Evolutionary conservation across 2,329 filamentous ascomycete genomes (phyloP).

Genomic region (Aspergillus alliaceus): DNA sequence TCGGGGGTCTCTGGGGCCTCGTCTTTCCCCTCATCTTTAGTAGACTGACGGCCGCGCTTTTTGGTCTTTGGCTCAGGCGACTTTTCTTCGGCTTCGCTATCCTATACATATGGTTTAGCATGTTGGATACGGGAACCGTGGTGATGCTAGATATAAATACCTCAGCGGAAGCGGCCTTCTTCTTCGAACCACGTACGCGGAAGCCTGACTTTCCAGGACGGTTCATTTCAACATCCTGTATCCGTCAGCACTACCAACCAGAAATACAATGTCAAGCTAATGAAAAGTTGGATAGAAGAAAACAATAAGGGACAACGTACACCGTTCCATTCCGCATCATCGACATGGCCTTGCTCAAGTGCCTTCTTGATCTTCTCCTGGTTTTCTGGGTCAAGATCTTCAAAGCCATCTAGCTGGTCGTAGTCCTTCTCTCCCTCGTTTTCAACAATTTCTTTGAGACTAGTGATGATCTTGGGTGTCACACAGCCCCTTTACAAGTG

Average conservation of each 20-base stretch:
- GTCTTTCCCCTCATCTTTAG: conserved; percentile 13
- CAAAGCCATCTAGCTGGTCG: conserved; percentile 74
- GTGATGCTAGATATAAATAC: conserved; percentile 16
- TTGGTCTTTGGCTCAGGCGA: conserved; percentile 12
- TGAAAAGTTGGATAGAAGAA: neutral
- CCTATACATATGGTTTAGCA: conserved; percentile 5
- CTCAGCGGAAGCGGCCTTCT: conserved; percentile 30
- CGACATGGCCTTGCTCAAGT: conserved; percentile 75
- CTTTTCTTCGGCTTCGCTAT: conserved; percentile 18
- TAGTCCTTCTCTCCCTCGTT: conserved; percentile 55
- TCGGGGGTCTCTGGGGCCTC: conserved; percentile 16
- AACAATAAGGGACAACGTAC: conserved; percentile 53
- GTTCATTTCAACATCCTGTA: conserved; percentile 73
- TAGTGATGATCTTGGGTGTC: conserved; percentile 70
- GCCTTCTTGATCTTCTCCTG: conserved; percentile 74
- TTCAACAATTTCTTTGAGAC: conserved; percentile 55
- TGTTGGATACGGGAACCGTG: neutral
- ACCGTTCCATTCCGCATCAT: conserved; percentile 83
- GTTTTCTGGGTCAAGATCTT: conserved; percentile 68
- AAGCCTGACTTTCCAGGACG: conserved; percentile 66
- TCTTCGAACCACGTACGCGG: conserved; percentile 44
- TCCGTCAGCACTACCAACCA: conserved; percentile 5
- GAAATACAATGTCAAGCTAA: neutral
- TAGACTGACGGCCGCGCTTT: conserved; percentile 16
- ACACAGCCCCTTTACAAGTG: conserved; percentile 70